These are phyloP conservation scores for Morella rubra DNA, from an alignment of 306 rosid genomes.

Conservation along the genomic window DNA sequence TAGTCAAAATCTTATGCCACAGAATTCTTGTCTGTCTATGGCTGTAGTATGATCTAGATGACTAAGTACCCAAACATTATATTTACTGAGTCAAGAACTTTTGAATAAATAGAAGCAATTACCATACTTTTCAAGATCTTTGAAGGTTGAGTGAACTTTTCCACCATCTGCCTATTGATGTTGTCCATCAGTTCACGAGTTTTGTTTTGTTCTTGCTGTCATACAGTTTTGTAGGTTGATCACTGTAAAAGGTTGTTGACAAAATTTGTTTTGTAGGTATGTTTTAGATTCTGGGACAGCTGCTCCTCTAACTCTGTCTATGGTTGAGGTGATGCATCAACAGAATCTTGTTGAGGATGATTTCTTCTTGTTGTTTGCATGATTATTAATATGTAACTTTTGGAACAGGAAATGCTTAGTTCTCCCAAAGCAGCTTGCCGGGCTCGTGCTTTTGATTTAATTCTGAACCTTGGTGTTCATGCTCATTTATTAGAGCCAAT, in stretches of 20 bases:
- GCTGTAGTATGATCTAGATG: not conserved
- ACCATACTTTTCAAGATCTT: slow-evolving; percentile 14
- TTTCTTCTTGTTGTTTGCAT: slow-evolving; percentile 4
- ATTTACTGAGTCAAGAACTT: not conserved
- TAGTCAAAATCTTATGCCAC: not conserved
- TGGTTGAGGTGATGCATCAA: slow-evolving; percentile 81
- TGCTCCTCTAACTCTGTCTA: slow-evolving; percentile 96
- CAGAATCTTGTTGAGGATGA: slow-evolving; percentile 5
- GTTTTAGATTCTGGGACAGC: slow-evolving; percentile 85
- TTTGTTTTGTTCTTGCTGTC: slow-evolving; percentile 24
- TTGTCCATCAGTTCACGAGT: slow-evolving; percentile 18
- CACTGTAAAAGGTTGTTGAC: slow-evolving; percentile 21
- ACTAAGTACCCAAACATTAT: not conserved
- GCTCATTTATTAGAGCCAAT: slow-evolving; percentile 93
- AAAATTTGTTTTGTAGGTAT: slow-evolving; percentile 65
- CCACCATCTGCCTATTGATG: slow-evolving; percentile 19
- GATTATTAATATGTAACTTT: slow-evolving; percentile 28
- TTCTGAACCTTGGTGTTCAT: slow-evolving; percentile 98
- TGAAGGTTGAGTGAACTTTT: slow-evolving; percentile 4
- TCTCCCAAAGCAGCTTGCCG: slow-evolving; percentile 76
- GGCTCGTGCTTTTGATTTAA: slow-evolving; percentile 94
- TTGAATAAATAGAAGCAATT: not conserved
- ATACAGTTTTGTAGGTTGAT: slow-evolving; percentile 17
- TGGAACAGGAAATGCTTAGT: slow-evolving; percentile 82
- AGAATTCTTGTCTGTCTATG: not conserved